Percentiles rank a stretch among this genome's conserved stretches.
These are phyloP conservation scores for Entonaema liquescens DNA, from an alignment of 495 filamentous ascomycete genomes.

Conservation along the genomic window DNA sequence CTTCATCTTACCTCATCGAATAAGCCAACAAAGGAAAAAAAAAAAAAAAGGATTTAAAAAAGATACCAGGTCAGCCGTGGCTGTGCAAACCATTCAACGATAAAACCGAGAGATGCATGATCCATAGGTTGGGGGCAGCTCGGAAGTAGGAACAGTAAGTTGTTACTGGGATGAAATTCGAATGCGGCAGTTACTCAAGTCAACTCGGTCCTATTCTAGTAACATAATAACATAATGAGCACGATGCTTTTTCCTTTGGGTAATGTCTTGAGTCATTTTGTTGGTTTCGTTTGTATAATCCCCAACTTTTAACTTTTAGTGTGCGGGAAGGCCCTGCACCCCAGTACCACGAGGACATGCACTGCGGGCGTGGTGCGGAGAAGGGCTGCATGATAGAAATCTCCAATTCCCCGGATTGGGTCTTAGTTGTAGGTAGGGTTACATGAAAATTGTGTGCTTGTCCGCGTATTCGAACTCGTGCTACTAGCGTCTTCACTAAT, in stretches of 20 bases:
- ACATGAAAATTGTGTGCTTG: slow-evolving; percentile 13
- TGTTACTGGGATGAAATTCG: neutral
- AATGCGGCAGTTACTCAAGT: slow-evolving; percentile 12
- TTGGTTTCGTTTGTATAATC: neutral
- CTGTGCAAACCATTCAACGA: no score
- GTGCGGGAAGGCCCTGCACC: neutral
- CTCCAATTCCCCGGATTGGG: slow-evolving; percentile 35
- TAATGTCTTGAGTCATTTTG: slow-evolving; percentile 13
- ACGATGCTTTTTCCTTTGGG: neutral
- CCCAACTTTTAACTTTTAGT: neutral
- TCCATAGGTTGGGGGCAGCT: neutral
- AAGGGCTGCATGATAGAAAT: slow-evolving; percentile 20
- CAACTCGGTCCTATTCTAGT: neutral
- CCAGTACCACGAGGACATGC: slow-evolving; percentile 9
- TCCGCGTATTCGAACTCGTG: slow-evolving; percentile 20
- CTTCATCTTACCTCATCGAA: no score
- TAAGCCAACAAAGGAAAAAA: no score
- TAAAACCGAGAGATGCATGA: neutral
- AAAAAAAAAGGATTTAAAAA: no score
- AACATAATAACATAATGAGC: neutral
- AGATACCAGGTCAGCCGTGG: no score
- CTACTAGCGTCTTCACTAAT: slow-evolving; percentile 12
- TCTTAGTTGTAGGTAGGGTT: slow-evolving; percentile 25
- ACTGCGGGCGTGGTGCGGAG: slow-evolving; percentile 32
- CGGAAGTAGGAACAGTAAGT: neutral